Conservation (phyloP, 768 basidiomycete genomes). For the Jaapia argillacea region DNA sequence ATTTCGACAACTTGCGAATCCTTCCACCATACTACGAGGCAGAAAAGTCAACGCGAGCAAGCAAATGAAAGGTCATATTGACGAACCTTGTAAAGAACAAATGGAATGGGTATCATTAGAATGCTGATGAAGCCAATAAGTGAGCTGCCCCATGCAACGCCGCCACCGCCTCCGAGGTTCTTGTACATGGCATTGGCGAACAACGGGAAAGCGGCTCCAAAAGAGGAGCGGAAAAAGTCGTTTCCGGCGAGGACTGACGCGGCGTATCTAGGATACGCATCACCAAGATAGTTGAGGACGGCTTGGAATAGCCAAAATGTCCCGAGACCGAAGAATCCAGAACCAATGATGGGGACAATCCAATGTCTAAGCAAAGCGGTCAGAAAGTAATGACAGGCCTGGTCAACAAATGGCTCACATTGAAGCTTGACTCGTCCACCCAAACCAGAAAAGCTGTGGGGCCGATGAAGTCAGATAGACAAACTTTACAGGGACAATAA, state of each 20-base stretch:
- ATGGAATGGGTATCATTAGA: not conserved
- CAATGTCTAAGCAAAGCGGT: not conserved
- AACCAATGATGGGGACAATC: not conserved
- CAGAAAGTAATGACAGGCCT: not conserved
- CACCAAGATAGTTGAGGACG: conserved; percentile 11
- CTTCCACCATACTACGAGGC: not conserved
- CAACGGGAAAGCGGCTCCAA: conserved; percentile 1
- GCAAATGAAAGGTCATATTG: not conserved
- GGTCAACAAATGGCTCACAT: not conserved
- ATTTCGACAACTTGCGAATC: not conserved
- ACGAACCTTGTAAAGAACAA: not conserved
- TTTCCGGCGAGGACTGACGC: not conserved
- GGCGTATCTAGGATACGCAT: conserved; percentile 4
- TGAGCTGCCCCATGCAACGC: not conserved
- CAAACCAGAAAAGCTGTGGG: not conserved
- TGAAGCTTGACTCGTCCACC: not conserved
- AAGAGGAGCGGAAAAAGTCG: not conserved
- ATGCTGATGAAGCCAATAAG: not conserved
- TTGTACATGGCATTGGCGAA: conserved; percentile 1
- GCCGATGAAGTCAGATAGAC: not conserved
- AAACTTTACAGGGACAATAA: not conserved
- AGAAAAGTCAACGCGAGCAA: not conserved
- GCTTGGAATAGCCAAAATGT: conserved; percentile 22
- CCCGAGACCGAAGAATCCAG: conserved; percentile 8
- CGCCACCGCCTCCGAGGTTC: not conserved